Base-by-base conservation (phyloP, 2,329 filamentous ascomycete species). In the Trichoderma sp. region DNA sequence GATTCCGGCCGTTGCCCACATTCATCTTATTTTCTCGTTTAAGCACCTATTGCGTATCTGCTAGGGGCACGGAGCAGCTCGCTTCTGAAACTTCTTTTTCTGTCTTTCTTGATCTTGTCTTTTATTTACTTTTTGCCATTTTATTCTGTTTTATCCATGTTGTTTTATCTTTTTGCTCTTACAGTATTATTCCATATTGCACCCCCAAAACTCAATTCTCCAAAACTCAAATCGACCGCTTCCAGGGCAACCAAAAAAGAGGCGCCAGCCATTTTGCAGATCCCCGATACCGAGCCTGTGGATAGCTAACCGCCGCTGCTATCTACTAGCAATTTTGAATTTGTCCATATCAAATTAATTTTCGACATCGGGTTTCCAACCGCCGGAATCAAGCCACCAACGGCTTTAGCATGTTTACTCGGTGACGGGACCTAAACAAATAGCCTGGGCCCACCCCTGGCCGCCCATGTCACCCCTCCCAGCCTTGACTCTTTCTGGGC, bases 401-500 rank as follows among this genome's bases (percentile, higher is more conserved):
- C 62, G 39, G 17, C 17, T 8, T 28, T 50, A 59, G 28, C 28
- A 30, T 70, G 59, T 57, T 64, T 55, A 64, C 68, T 70, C 30
- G 62, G 23, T 55, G 47, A 43, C 68, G 68, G 68, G 68, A 70
- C 68, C 68, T 70, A 70, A 63, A 34, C 53, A 70, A 32, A 63
- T 64, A 70, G 68, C 68, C 68, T 64, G 53, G 58, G 68, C 58
- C 68, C 68, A 70, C 68, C 64, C 53, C 28, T 32, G 67, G 26
- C 15, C 30, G 53, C 59, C 23, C 59, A 58, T 43, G 50, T 50
- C 68, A 70, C 68, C 58, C 68, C 68, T 59, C 68, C 66, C 66
- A 63, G 68, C 47, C 68, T 70, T 64, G 68, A 64, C 68, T 63
- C 30, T 70, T 70, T 58, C 65, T 59, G 53, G 65, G 65, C 65